These are phyloP conservation scores for Perkinsus marinus DNA, from an alignment of 169 alveolate genomes.

Conservation along the genomic window DNA sequence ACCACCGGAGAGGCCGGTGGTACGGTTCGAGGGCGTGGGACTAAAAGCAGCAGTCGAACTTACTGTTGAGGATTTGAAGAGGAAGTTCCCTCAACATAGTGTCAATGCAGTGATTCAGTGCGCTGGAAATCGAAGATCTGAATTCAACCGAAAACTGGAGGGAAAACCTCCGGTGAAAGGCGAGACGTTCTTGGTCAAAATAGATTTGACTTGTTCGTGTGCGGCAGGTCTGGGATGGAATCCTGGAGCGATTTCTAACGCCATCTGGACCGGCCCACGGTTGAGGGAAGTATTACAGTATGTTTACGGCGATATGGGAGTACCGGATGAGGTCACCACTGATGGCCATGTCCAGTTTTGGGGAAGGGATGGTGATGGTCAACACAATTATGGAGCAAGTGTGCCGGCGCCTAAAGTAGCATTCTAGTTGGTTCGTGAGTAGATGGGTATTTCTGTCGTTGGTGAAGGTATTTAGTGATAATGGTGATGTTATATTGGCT, in stretches of 20 bases:
- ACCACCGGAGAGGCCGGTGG: background rate
- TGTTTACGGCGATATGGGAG: background rate
- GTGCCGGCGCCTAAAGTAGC: constrained; percentile 25
- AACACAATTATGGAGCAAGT: background rate
- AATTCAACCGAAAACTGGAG: background rate
- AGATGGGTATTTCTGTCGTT: constrained; percentile 1
- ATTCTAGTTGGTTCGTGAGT: constrained; percentile 14
- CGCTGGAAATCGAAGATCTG: constrained; percentile 45
- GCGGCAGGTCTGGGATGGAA: constrained; percentile 5
- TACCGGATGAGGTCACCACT: background rate
- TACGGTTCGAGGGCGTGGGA: background rate
- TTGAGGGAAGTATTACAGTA: background rate
- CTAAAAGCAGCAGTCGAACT: constrained; percentile 10
- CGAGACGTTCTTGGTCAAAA: too few species aligned
- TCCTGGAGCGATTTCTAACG: constrained; percentile 10
- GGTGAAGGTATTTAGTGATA: constrained; percentile 2
- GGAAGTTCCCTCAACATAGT: constrained; percentile 11
- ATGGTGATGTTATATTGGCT: constrained; percentile 32
- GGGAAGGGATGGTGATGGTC: background rate
- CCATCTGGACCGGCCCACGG: constrained; percentile 1
- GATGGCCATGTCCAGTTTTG: background rate
- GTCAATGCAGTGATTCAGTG: constrained; percentile 32
- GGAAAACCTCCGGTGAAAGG: constrained; percentile 4
- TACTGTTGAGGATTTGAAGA: constrained; percentile 15
- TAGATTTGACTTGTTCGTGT: background rate